These are phyloP conservation scores for Lepiota subincarnata DNA, from an alignment of 768 basidiomycete genomes.

Conservation along the genomic window DNA sequence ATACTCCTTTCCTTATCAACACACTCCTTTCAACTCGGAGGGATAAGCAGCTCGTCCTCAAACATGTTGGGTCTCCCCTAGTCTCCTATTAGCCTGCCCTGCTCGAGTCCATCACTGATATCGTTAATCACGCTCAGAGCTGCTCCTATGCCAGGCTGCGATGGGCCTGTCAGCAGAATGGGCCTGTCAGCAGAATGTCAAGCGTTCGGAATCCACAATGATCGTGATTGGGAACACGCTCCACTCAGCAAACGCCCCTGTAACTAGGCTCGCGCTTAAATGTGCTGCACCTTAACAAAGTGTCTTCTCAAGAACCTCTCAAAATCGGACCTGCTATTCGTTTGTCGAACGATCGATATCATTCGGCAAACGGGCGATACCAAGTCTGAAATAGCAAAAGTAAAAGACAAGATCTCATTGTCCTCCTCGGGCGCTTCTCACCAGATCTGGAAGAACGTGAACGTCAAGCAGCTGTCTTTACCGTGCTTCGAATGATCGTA, in stretches of 20 bases:
- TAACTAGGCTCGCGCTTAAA: constrained; percentile 72
- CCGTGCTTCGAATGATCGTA: constrained; percentile 87
- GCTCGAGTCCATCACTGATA: too few relatives aligned
- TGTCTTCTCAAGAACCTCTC: constrained; percentile 77
- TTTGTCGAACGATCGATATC: constrained; percentile 80
- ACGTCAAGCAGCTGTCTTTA: constrained; percentile 82
- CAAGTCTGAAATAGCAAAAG: constrained; percentile 87
- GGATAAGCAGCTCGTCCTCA: too few relatives aligned
- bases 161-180: too few relatives aligned
- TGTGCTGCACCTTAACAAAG: constrained; percentile 73
- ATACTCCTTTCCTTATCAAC: too few relatives aligned
- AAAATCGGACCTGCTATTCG: constrained; percentile 75
- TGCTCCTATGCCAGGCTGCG: too few relatives aligned
- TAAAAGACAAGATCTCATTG: constrained; percentile 90
- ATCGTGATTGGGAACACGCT: constrained; percentile 86
- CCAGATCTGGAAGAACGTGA: constrained; percentile 90
- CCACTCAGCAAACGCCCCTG: constrained; percentile 74
- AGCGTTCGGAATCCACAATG: constrained; percentile 86
- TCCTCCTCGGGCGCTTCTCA: constrained; percentile 77
- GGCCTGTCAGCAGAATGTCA: too few relatives aligned
- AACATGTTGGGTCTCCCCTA: too few relatives aligned
- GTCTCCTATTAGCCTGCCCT: too few relatives aligned
- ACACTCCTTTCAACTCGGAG: too few relatives aligned
- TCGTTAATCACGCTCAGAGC: too few relatives aligned
- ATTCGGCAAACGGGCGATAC: constrained; percentile 80